Base-by-base conservation (phyloP, 2,329 filamentous ascomycete species). In the Fusarium incarnatum region DNA sequence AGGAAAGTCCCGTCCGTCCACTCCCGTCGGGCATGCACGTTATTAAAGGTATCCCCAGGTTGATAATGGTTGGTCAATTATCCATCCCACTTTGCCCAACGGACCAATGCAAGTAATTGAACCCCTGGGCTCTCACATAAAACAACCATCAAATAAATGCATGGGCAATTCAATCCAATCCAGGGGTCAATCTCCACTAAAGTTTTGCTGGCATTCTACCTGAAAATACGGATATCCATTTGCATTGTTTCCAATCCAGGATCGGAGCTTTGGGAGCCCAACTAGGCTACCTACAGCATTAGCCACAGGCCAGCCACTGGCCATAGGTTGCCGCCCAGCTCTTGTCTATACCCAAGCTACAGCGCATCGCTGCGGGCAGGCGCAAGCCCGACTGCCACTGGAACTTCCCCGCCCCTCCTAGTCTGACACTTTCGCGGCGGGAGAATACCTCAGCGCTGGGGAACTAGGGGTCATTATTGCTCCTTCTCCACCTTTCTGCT, bases 401-500 rank as follows among this genome's bases (percentile, higher is more conserved):
- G 61, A 66, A 60, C 61, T 66, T 60, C 54, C 62, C 60, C 41
- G 52, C 56, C 49, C 50, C 66, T 60, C 58, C 54, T 64, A 37
- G 53, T 67, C 68, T 64, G 53, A 68, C 50, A 68, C 66, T 58
- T 62, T 56, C 64, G 42, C 46, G 59, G 64, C 44, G 20, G 53
- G 53, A 68, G 55, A 66, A 61, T 61, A 56, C 61, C 53, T 64
- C 53, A 68, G 67, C 27, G 30, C 68, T 64, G 32, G 67, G 37
- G 58, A 56, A 66, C 57, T 56, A 62, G 67, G 67, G 67, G 66
- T 53, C 63, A 63, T 49, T 55, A 63, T 42, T 53, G 57, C 57
- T 75, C 64, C 68, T 75, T 72, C 73, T 59, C 73, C 73, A 75
- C 73, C 70, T 50, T 71, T 74, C 60, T 67, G 70, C 62, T 66